Percentiles rank a stretch among this genome's conserved stretches.
These are phyloP conservation scores for Pyricularia grisea DNA, from an alignment of 2,329 filamentous ascomycete species.

Conservation along the genomic window DNA sequence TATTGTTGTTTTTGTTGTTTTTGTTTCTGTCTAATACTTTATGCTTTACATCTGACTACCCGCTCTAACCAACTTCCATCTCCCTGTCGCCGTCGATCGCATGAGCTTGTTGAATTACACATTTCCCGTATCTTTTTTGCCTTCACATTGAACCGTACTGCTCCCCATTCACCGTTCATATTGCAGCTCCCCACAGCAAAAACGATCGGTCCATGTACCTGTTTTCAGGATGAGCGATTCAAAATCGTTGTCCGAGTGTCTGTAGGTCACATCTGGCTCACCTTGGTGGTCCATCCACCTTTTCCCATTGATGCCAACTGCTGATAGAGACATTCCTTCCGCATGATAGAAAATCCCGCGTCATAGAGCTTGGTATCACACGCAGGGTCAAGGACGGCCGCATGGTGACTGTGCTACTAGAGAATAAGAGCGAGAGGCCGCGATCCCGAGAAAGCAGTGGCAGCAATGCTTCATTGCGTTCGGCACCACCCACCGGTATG, in stretches of 20 bases:
- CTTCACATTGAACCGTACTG: neutral
- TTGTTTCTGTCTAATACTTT: neutral
- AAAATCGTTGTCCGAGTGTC: neutral
- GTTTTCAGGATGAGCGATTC: neutral
- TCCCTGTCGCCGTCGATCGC: neutral
- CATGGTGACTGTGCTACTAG: neutral
- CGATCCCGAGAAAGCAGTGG: neutral
- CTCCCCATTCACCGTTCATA: neutral
- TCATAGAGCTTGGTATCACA: constrained; percentile 1
- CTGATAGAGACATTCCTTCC: neutral
- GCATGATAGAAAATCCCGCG: neutral
- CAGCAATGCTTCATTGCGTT: neutral
- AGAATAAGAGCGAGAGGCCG: neutral
- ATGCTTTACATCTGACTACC: neutral
- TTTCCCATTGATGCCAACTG: neutral
- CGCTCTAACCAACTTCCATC: neutral
- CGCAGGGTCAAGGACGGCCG: neutral
- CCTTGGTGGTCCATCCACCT: neutral
- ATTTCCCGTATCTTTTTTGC: neutral
- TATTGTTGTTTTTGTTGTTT: too few relatives aligned
- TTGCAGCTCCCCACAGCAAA: neutral
- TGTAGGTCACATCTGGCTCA: neutral
- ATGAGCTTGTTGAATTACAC: neutral
- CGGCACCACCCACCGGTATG: neutral
- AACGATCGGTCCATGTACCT: neutral